Conservation (phyloP, 148 eudicot species). For the Camellia lanceoleosa region DNA sequence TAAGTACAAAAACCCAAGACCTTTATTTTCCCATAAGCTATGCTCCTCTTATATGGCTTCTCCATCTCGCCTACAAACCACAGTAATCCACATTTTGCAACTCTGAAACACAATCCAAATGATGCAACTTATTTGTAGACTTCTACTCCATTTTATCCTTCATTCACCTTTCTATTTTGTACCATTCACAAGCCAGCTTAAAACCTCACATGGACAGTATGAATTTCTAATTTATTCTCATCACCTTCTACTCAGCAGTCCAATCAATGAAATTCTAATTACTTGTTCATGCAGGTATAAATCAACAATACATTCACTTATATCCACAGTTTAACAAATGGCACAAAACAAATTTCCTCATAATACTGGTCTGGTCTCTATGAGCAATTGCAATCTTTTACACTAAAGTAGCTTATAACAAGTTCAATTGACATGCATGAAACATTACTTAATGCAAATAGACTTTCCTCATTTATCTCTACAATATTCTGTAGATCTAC, state of each 20-base stretch:
- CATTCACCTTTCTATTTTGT: neutral
- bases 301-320: neutral
- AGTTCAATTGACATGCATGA: neutral
- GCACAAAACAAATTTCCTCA: neutral
- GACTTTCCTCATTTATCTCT: neutral
- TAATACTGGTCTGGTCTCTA: neutral
- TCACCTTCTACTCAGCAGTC: neutral
- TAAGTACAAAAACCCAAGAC: neutral
- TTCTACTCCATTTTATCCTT: neutral
- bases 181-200: neutral
- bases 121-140: neutral
- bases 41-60: neutral
- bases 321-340: neutral
- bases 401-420: neutral
- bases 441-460: neutral
- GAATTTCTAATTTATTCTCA: neutral
- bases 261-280: neutral
- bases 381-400: neutral
- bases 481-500: neutral
- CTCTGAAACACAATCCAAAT: neutral
- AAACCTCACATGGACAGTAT: neutral
- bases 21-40: neutral
- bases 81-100: neutral
- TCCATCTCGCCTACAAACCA: neutral
- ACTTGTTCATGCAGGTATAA: neutral